These are phyloP conservation scores for Fusarium circinatum DNA, from an alignment of 2,329 filamentous ascomycete genomes.

Conservation along the genomic window DNA sequence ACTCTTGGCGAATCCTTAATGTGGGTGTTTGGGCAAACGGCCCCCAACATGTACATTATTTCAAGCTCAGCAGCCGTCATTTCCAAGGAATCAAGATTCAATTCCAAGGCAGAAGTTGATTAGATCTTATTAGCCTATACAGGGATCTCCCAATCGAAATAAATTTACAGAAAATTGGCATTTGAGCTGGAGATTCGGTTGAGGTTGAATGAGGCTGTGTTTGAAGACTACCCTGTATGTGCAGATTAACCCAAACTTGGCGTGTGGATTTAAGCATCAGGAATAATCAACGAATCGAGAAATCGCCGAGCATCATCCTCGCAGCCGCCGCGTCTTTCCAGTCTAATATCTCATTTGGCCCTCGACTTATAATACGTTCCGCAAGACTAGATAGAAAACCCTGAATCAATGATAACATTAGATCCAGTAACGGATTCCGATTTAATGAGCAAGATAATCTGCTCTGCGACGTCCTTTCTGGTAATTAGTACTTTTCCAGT, in stretches of 20 bases:
- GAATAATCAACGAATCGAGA: neutral
- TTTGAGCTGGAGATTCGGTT: neutral
- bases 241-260: neutral
- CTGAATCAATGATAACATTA: neutral
- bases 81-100: neutral
- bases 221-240: neutral
- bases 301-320: neutral
- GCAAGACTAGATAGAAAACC: neutral
- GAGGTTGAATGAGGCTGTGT: neutral
- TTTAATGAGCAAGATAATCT: neutral
- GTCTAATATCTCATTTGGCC: no score
- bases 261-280: neutral
- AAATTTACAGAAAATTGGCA: neutral
- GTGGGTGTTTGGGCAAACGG: neutral
- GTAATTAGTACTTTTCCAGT: neutral
- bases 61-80: accelerated
- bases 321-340: neutral
- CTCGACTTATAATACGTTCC: accelerated
- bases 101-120: neutral
- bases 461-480: slow-evolving; percentile 4
- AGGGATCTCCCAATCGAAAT: accelerated
- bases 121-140: accelerated
- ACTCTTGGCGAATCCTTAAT: neutral
- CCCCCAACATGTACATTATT: neutral
- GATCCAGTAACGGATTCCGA: slow-evolving; percentile 1